Evolutionary conservation across 1,284 basidiomycete genomes (phyloP).

Genomic region (Amylostereum chailletii): DNA sequence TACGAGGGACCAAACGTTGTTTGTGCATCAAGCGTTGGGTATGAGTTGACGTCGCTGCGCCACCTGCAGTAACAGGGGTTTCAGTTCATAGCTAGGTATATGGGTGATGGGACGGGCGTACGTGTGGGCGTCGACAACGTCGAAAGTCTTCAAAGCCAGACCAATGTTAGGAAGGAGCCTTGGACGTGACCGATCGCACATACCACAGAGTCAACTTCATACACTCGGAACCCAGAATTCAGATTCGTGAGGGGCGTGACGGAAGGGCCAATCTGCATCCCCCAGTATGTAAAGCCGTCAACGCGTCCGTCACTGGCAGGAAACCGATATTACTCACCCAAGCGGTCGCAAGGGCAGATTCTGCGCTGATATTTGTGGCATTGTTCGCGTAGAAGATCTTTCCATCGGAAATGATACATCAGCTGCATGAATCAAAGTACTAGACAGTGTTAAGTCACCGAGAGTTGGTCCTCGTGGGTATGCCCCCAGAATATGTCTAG

Average conservation of each 20-base stretch:
- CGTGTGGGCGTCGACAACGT: constrained; percentile 68
- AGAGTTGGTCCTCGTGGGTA: constrained; percentile 74
- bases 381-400: constrained; percentile 74
- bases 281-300: background rate
- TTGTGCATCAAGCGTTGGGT: constrained; percentile 44
- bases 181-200: constrained; percentile 14
- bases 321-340: constrained; percentile 32
- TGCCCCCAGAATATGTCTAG: constrained; percentile 74
- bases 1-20: constrained; percentile 56
- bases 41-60: constrained; percentile 52
- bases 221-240: constrained; percentile 74
- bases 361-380: constrained; percentile 48
- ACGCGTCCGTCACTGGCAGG: background rate
- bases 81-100: background rate
- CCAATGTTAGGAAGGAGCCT: constrained; percentile 2
- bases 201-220: constrained; percentile 69
- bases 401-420: background rate
- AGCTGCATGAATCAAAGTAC: background rate
- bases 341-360: constrained; percentile 46
- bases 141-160: constrained; percentile 46
- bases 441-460: constrained; percentile 29
- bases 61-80: constrained; percentile 32
- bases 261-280: constrained; percentile 52
- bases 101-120: constrained; percentile 23
- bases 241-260: constrained; percentile 68